Base-by-base conservation (phyloP, 495 filamentous ascomycete genomes). In the Articulospora tetracladia region DNA sequence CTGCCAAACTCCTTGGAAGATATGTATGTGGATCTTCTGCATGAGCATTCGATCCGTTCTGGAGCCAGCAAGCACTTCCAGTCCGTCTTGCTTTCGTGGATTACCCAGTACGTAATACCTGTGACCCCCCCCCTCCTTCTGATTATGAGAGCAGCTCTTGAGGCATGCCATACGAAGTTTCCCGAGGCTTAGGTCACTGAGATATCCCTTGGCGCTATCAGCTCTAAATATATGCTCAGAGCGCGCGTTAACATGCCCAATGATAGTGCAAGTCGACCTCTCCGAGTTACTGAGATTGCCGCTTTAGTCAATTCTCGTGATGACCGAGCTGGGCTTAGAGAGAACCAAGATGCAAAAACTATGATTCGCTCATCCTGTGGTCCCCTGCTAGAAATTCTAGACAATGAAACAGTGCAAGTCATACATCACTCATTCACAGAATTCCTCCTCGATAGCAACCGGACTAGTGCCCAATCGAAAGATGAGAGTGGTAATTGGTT, bases 361-460 rank as follows among this genome's bases (percentile, higher is more conserved):
- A 39, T 73, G 3, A 60, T 70, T 1, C 58, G 65, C 25, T 48
- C 55, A 20, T 69, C 68, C 20, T 80, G 77, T 67, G 79, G 79
- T 6, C 76, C 79, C 12, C 66, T 84, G 32, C 68, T 84, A 0
- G 75, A 82, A 57, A 73, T 82, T n/a, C 66, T 76, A 1, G 66
- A 70, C 25, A 78, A 82, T 54, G 79, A 83, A 56, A 80, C 77
- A 0, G 70, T 82, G 17, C 73, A 63, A 20, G 72, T 82, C 13
- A 70, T 82, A 28, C 81, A 84, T 54, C 81, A 82, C 59, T 80
- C 79, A 23, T 73, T 82, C 22, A 80, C 79, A 1, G 80, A 82
- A 60, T 82, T 76, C 62, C 68, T 81, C 23, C 24, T 57, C 34
- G 26, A 64, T 34, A n/a, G 4, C 4, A 32, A 55, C 3, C 50